A percentile compares a stretch with the other conserved stretches of the same genome.
Evolutionary conservation across 306 rosid genomes (phyloP).

Genomic region (Cucumis hystrix): DNA sequence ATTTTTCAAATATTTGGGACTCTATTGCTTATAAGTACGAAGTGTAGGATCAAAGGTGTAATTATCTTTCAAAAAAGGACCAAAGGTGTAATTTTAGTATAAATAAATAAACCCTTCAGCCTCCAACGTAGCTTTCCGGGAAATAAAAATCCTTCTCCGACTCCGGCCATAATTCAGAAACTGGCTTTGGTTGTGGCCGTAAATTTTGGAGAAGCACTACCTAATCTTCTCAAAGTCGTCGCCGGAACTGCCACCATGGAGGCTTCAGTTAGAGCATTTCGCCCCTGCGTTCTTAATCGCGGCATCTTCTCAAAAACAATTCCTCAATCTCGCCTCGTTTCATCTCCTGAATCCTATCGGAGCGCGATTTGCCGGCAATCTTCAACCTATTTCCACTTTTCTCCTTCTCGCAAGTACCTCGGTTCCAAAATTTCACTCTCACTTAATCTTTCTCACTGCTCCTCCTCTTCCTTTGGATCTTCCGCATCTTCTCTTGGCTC

Average conservation of each 20-base stretch:
- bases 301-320: slow-evolving; percentile 22
- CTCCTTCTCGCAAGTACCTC: not conserved
- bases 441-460: slow-evolving; percentile 17
- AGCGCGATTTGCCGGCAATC: slow-evolving; percentile 2
- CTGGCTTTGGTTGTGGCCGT: not conserved
- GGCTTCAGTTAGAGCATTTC: slow-evolving; percentile 25
- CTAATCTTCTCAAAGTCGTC: not conserved
- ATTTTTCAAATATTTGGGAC: too few relatives aligned
- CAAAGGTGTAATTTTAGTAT: too few relatives aligned
- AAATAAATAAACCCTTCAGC: not conserved
- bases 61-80: too few relatives aligned
- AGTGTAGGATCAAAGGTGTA: too few relatives aligned
- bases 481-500: slow-evolving; percentile 2
- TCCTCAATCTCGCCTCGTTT: not conserved
- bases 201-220: not conserved
- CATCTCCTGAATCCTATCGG: not conserved
- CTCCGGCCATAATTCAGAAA: not conserved
- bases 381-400: not conserved
- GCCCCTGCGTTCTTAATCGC: slow-evolving; percentile 27
- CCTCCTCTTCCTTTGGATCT: slow-evolving; percentile 14
- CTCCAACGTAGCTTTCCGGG: not conserved
- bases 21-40: too few relatives aligned
- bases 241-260: slow-evolving; percentile 32
- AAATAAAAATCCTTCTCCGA: not conserved
- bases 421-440: not conserved